Evolutionary conservation across 768 basidiomycete genomes (phyloP), one percentile per base, ranked within the genome.

Genomic region (Lenzites betulinus): DNA sequence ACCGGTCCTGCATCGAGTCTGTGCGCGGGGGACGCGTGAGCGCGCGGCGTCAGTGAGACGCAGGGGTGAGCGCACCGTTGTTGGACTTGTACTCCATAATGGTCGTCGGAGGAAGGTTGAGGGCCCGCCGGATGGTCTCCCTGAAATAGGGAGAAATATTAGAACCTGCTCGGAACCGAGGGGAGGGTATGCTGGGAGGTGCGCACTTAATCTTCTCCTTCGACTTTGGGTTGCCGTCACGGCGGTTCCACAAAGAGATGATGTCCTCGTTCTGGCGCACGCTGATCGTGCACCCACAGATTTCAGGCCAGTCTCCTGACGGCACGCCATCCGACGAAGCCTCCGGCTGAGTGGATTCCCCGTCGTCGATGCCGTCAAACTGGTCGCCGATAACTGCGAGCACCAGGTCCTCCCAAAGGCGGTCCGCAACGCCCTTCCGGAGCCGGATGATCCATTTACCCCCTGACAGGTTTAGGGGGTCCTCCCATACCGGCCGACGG

Each of bases 391-490:
- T 83, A 58, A 95, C 80, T 12, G 92, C 92, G 65, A 95, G 79
- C 33, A 96, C 83, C 46, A 93, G 82, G 67, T 92, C 89, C 75
- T 96, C 93, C 93, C 93, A 96, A 51, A 95, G 76, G 28, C 92
- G 86, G 75, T 96, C 94, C 4, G 92, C 86, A 36, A 95, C 82
- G 44, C 93, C 93, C 71, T 98, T 97, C 66, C 87, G 85, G 49
- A 98, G 81, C 54, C 96, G 90, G 59, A 98, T 83, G 51, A 96
- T 96, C 91, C 95, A 98, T 74, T 95, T 96, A 3, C 95, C 95
- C 26, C 95, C 95, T 16, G 85, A 72, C 50, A 86, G 73, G 72
- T 97, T 97, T 57, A 93, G 78, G 15, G 93, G 90, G 73, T 97
- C 95, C 72, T 98, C 96, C 96, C 96, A 98, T 2, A 96, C 90